Percentiles rank a stretch among this genome's conserved stretches.
These are phyloP conservation scores for Fusarium nygamai DNA, from an alignment of 2,329 filamentous ascomycete genomes.

Conservation along the genomic window DNA sequence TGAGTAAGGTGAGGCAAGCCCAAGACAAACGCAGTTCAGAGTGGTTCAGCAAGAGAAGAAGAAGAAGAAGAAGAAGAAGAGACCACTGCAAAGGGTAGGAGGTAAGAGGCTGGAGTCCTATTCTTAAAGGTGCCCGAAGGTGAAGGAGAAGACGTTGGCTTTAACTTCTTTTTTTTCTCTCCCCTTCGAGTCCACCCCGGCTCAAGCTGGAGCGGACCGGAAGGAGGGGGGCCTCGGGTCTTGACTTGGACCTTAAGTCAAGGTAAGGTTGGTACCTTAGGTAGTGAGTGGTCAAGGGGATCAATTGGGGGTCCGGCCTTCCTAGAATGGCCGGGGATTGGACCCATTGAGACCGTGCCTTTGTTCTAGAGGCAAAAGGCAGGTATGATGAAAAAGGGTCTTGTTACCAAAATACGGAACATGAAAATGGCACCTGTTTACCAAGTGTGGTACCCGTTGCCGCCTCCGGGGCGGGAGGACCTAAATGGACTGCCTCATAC, in stretches of 20 bases:
- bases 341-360: slow-evolving; percentile 13
- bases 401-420: background rate
- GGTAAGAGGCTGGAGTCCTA: background rate
- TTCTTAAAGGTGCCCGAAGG: slow-evolving; percentile 1
- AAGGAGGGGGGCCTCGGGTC: slow-evolving; percentile 1
- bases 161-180: slow-evolving; percentile 24
- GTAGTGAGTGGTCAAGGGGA: background rate
- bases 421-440: slow-evolving; percentile 31
- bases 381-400: slow-evolving; percentile 12
- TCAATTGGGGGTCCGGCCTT: slow-evolving; percentile 17
- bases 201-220: slow-evolving; percentile 13
- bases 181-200: slow-evolving; percentile 9
- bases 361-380: slow-evolving; percentile 22
- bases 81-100: background rate
- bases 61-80: background rate
- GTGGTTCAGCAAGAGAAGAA: background rate
- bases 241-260: slow-evolving; percentile 1
- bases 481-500: background rate
- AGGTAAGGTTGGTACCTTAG: background rate
- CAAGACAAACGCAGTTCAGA: background rate
- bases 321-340: slow-evolving; percentile 18
- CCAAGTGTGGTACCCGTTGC: slow-evolving; percentile 27
- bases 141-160: slow-evolving; percentile 19
- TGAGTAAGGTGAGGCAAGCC: background rate
- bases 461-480: background rate